These are phyloP conservation scores for Prunus campanulata DNA, from an alignment of 306 rosid species.

Conservation along the genomic window DNA sequence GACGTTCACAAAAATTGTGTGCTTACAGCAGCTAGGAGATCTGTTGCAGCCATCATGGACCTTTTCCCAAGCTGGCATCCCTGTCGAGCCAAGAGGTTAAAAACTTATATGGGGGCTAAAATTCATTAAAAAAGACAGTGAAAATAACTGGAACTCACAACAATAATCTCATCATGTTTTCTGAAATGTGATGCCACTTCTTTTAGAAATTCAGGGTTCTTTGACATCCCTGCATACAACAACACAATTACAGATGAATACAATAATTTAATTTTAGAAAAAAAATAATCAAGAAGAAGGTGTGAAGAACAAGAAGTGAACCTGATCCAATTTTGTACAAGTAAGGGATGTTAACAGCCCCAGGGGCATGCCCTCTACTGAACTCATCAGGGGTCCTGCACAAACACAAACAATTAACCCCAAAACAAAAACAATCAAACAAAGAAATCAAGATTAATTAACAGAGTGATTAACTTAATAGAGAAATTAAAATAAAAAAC, in stretches of 20 bases:
- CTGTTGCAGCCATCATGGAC: conserved; percentile 80
- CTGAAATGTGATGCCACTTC: conserved; percentile 57
- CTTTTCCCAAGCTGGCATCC: conserved; percentile 79
- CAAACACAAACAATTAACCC: not conserved
- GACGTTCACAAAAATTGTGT: conserved; percentile 26
- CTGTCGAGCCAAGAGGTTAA: conserved; percentile 31
- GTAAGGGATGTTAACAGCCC: conserved; percentile 77
- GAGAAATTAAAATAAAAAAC: not conserved
- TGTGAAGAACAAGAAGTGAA: conserved; percentile 9
- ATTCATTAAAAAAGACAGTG: not conserved
- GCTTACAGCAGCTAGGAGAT: conserved; percentile 70
- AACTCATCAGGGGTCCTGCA: conserved; percentile 78
- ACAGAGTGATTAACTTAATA: not conserved
- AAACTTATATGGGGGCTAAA: not conserved
- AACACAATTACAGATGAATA: not conserved
- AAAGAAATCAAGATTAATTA: not conserved
- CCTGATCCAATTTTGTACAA: conserved; percentile 79
- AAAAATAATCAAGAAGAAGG: not conserved
- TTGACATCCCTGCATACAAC: conserved; percentile 58
- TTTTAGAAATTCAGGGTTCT: conserved; percentile 55
- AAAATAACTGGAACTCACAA: conserved; percentile 45
- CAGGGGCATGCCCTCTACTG: conserved; percentile 62
- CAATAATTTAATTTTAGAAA: too few relatives aligned
- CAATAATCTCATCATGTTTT: conserved; percentile 74
- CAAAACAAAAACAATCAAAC: not conserved